Base-by-base conservation (phyloP, 345 rosid genomes). In the Populus simonii region DNA sequence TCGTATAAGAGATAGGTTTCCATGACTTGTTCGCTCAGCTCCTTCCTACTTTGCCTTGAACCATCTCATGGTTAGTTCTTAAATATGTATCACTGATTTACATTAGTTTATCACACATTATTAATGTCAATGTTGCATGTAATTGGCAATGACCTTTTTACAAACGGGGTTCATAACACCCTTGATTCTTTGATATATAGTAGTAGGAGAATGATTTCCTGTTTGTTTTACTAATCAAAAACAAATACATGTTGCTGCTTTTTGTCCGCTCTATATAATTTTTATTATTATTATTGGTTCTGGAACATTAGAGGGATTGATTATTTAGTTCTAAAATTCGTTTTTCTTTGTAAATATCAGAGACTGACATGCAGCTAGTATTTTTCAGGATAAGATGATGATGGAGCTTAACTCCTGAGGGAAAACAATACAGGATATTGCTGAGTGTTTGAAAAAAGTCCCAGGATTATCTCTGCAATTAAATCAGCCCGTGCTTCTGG, bases 331-430 rank as follows among this genome's bases (percentile, higher is more conserved):
- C 59, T 53, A 53, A 20, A 53, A 7, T 18, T 53, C 59, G 23
- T 20, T 22, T 2, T 53, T 4, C 36, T 22, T 8, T 53, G 23
- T 53, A 53, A 53, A 18, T 53, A 53, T 53, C 59, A 16, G 55
- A 49, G 18, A 15, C 20, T 49, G 55, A 49, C 22, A 49, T 49
- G 20, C 55, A 49, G 55, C 55, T 17, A 49, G 20, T 18, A 33
- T 36, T 55, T 68, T 55, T 20, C 78, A 76, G 81, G 86, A 80
- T 39, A 68, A 65, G 73, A 83, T 80, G 81, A 83, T 83, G 86
- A 72, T 6, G 73, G 84, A 78, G 76, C 61, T 81, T 27, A 80
- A 78, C 43, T 72, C 84, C 6, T 45, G 55, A 4, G 71, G 76
- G 12, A 76, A 70, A 43, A 78, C 87, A 36, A 53, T 72, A 6